Evolutionary conservation across 2,329 filamentous ascomycete genomes (phyloP), one percentile per base, ranked within the genome.

Genomic region (Lomentospora prolificans): DNA sequence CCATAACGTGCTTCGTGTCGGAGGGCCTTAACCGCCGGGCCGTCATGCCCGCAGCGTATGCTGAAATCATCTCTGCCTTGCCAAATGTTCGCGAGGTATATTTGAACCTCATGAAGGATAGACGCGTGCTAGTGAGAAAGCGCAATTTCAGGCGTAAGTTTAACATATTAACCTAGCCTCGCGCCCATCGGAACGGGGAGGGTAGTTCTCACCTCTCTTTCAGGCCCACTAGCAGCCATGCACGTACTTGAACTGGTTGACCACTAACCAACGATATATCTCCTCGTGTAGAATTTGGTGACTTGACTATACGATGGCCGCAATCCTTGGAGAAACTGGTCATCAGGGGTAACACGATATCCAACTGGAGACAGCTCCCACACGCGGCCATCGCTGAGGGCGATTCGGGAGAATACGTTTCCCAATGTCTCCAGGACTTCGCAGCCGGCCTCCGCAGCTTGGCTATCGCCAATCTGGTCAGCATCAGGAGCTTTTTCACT

Each of bases 361-460:
- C 60, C 2, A 60, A 59, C 14, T 63, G 61, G 61, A 57, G 61
- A 8, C 54, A 61, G 8, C 55, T 62, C 6, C 61, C 61, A 4
- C 61, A 62, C 44, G 61, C 62, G 24, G 33, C 33, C 25, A 52
- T 61, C n/a, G 55, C 59, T 22, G 60, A 61, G 31, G 53, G 51
- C 17, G 57, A 62, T 54, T 54, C 57, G 19, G 60, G 60, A n/a
- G 41, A 46, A 17, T 53, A 55, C 27, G 52, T 62, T 5, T 59
- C 58, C 27, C 39, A 51, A 4, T 52, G 54, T 24, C 48, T 63
- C n/a, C 55, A 58, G 24, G 28, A 39, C 17, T 48, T 60, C 28
- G 57, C 60, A 9, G 41, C 51, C 14, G 51, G 60, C 30, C 55
- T 63, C 8, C 59, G 55, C 24, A 46, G 58, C 24, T 50, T 63